Evolutionary conservation across 2,329 filamentous ascomycete genomes (phyloP).

Genomic region (Diaporthe amygdali): DNA sequence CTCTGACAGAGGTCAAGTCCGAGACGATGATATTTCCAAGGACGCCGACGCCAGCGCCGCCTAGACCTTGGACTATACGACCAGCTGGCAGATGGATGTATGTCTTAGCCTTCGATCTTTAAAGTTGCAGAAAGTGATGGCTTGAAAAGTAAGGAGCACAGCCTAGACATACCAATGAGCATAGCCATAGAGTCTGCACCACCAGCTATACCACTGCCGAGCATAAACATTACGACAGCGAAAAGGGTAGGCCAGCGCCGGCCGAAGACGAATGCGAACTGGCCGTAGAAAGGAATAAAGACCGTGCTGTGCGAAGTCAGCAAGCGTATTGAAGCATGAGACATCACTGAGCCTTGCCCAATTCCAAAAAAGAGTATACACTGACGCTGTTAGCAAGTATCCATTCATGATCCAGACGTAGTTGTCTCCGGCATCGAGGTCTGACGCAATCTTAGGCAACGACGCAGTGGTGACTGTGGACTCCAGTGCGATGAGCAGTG

Average conservation of each 20-base stretch:
- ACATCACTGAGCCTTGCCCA: too few species aligned
- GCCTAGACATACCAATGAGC: conserved; percentile 49
- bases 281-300: conserved; percentile 54
- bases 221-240: conserved; percentile 49
- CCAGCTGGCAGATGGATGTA: background rate
- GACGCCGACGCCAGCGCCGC: background rate
- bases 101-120: background rate
- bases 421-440: conserved; percentile 30
- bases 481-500: conserved; percentile 33
- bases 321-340: background rate
- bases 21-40: conserved; percentile 26
- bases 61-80: background rate
- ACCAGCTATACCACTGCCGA: conserved; percentile 58
- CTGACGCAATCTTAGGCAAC: conserved; percentile 31
- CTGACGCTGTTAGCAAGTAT: conserved; percentile 29
- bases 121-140: background rate
- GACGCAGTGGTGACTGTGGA: conserved; percentile 34
- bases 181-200: conserved; percentile 45
- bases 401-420: conserved; percentile 36
- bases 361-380: background rate
- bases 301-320: conserved; percentile 30
- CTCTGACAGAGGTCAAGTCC: conserved; percentile 28
- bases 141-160: conserved; percentile 21
- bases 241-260: conserved; percentile 46
- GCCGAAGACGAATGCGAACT: conserved; percentile 57